These are phyloP conservation scores for Calonectria multiphialidica DNA, from an alignment of 2,329 filamentous ascomycete species.

Conservation along the genomic window DNA sequence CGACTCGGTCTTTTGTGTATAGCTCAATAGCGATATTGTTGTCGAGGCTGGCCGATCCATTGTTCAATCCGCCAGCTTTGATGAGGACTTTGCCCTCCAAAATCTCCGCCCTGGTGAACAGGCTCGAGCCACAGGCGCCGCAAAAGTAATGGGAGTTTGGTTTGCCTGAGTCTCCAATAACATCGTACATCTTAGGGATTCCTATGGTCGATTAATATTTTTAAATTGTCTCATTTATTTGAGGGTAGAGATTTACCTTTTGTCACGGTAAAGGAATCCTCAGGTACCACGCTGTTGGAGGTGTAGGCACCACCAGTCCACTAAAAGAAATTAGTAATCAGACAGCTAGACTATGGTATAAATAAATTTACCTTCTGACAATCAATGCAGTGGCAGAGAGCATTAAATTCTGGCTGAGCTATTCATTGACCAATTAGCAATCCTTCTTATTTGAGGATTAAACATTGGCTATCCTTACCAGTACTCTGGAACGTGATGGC, in stretches of 20 bases:
- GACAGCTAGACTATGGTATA: too few species aligned
- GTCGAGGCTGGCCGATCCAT: conserved; percentile 56
- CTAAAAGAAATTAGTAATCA: conserved; percentile 32
- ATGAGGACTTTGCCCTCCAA: conserved; percentile 63
- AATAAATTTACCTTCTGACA: conserved; percentile 63
- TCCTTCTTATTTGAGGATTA: not conserved
- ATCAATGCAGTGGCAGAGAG: conserved; percentile 65
- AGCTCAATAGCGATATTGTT: conserved; percentile 63
- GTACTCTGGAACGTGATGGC: conserved; percentile 48
- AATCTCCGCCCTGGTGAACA: conserved; percentile 65
- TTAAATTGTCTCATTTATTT: accelerated
- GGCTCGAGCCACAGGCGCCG: conserved; percentile 60
- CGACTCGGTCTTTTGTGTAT: conserved; percentile 62
- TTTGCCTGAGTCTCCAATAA: conserved; percentile 62
- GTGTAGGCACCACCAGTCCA: conserved; percentile 68
- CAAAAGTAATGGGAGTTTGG: conserved; percentile 69
- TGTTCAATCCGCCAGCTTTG: conserved; percentile 65
- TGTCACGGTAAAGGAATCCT: conserved; percentile 59
- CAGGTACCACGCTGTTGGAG: conserved; percentile 64
- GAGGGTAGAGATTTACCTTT: conserved; percentile 53
- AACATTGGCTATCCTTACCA: conserved; percentile 38
- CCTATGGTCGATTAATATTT: conserved; percentile 46
- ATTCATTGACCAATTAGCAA: conserved; percentile 1
- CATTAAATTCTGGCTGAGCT: conserved; percentile 57
- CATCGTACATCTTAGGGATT: conserved; percentile 60